Evolutionary conservation across 768 basidiomycete genomes (phyloP), one percentile per base, ranked within the genome.

Genomic region (Dacryopinax spathularia): DNA sequence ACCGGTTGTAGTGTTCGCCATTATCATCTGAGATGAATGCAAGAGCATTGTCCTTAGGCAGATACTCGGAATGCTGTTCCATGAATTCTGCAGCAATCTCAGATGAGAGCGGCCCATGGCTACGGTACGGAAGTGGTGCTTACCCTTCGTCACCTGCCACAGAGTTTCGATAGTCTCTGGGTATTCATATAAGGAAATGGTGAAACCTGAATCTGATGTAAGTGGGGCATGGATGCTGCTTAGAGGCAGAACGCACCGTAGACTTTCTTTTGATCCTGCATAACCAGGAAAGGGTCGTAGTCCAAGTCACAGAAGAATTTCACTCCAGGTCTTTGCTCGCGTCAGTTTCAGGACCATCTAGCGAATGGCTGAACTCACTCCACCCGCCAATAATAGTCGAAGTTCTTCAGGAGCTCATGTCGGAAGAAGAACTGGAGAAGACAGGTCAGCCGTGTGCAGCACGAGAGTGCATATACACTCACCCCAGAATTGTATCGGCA

Each of bases 401-500:
- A 92, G 33, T 82, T 77, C 66, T 85, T 79, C 48, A 94, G 75
- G 9, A 94, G 75, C 64, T 86, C 82, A 66, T 94, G 91, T 41
- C 81, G 79, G 76, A 83, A 94, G 76, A 95, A 94, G 77, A 87
- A 89, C 84, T 90, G 65, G 9, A 27, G 63, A 41, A 25, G 25
- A 48, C 34, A 31, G 25, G 59, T 16, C 83, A 86, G 68, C 33
- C 25, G 41, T 56, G 29, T 56, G 31, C 22, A n/a, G 31, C n/a
- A 27, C 16, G 31, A 33, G 33, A 34, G 63, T 31, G 59, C 36
- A 56, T 5, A 15, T 56, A 27, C 29, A 76, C 84, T 67, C 73
- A 91, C 89, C 33, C 90, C 91, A 56, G 89, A 92, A 75, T 94
- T 91, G 75, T 86, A 97, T 12, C 94, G 84, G 74, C 94, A 96